Evolutionary conservation across 257 asterid species (phyloP).

Genomic region (Gentiana straminea): DNA sequence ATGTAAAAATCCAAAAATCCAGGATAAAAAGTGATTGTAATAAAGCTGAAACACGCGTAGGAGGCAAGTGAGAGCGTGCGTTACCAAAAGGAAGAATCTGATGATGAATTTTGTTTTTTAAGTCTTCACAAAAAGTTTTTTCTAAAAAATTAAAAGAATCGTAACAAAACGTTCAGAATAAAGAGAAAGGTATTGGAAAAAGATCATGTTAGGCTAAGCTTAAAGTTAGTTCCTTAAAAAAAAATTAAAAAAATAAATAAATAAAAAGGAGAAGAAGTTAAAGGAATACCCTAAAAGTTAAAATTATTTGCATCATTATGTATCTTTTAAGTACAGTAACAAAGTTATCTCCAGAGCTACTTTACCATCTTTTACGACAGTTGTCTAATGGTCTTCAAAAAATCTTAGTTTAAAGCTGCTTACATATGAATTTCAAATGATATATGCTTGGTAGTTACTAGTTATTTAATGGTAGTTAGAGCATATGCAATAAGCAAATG

Average conservation of each 20-base stretch:
- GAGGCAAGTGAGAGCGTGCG: conserved; percentile 93
- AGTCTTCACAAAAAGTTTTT: conserved; percentile 25
- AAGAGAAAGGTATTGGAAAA: too few relatives aligned
- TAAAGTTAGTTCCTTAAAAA: too few relatives aligned
- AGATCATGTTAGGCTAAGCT: conserved; percentile 14
- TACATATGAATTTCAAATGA: too few relatives aligned
- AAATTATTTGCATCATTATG: conserved; percentile 25
- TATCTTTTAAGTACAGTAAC: conserved; percentile 14
- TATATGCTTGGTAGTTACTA: too few relatives aligned
- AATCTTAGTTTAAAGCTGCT: too few relatives aligned
- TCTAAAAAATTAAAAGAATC: too few relatives aligned
- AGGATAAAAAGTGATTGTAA: conserved; percentile 20
- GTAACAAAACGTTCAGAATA: too few relatives aligned
- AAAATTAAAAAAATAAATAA: conserved; percentile 3
- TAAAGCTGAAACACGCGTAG: conserved; percentile 60
- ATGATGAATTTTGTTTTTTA: conserved; percentile 44
- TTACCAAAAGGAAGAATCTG: conserved; percentile 44
- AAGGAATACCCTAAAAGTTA: conserved; percentile 26
- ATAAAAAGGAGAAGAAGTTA: conserved; percentile 14
- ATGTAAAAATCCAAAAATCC: neutral
- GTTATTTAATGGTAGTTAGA: too few relatives aligned
- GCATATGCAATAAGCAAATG: too few relatives aligned
- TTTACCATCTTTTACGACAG: too few relatives aligned
- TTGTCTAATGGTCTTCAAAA: too few relatives aligned
- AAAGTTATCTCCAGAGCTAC: neutral